Evolutionary conservation across 2,329 filamentous ascomycete species (phyloP).

Genomic region (Emmonsiellopsis sp.): DNA sequence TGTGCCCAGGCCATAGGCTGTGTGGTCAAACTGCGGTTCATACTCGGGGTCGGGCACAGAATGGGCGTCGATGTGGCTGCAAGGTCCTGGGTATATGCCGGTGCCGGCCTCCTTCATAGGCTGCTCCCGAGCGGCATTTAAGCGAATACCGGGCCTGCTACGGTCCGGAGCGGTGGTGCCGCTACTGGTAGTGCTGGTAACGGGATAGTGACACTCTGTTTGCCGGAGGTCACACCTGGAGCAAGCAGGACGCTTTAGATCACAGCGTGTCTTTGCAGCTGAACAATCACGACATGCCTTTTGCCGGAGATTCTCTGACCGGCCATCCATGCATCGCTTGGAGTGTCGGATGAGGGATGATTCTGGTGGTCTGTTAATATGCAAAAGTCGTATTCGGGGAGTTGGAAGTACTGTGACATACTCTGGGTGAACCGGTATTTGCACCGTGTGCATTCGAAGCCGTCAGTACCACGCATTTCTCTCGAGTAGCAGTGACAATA

Average conservation of each 20-base stretch:
- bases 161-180: not conserved
- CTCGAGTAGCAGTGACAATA: not conserved
- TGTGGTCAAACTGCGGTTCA: not conserved
- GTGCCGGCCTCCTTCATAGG: too few relatives aligned
- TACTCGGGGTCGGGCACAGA: not conserved
- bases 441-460: not conserved
- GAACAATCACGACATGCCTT: conserved; percentile 2
- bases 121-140: too few relatives aligned
- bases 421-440: conserved; percentile 1
- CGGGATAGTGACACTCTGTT: not conserved
- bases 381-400: not conserved
- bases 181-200: too few relatives aligned
- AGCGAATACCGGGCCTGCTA: not conserved
- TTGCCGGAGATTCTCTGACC: not conserved
- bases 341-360: conserved; percentile 4
- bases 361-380: not conserved
- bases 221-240: not conserved
- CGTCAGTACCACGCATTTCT: not conserved
- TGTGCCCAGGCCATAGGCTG: not conserved
- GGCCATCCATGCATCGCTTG: not conserved
- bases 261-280: conserved; percentile 4
- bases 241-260: conserved; percentile 3
- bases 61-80: too few relatives aligned
- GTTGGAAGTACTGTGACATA: not conserved
- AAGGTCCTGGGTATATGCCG: too few relatives aligned